These are phyloP conservation scores for Thraustotheca clavata DNA, from an alignment of 352 stramenopile genomes.

Conservation along the genomic window DNA sequence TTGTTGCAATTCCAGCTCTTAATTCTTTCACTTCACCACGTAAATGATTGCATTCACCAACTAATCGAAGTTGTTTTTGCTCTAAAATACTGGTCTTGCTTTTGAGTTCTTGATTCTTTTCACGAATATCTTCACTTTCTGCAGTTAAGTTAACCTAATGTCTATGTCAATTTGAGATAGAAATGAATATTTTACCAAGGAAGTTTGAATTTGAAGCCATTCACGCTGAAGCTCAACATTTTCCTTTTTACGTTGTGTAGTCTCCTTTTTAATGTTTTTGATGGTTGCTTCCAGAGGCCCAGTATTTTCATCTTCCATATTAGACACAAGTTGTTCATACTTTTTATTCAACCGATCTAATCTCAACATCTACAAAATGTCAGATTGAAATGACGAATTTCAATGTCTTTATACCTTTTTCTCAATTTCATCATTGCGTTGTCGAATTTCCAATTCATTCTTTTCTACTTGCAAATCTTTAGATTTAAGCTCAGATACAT, in stretches of 20 bases:
- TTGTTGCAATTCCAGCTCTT: constrained; percentile 43
- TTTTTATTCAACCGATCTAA: constrained; percentile 92
- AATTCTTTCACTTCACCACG: constrained; percentile 81
- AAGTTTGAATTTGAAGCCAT: constrained; percentile 88
- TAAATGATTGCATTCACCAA: constrained; percentile 73
- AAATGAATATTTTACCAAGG: constrained; percentile 44
- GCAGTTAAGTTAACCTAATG: constrained; percentile 58
- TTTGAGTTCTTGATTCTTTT: constrained; percentile 86
- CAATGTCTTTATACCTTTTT: constrained; percentile 69
- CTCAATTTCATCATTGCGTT: constrained; percentile 93
- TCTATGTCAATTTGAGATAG: background rate
- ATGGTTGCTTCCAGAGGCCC: constrained; percentile 91
- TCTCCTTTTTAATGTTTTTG: constrained; percentile 88
- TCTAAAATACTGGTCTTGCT: constrained; percentile 84
- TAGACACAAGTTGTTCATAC: constrained; percentile 87
- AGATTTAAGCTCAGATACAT: constrained; percentile 74
- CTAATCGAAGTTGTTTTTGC: constrained; percentile 85
- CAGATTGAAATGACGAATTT: background rate
- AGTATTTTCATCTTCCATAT: constrained; percentile 86
- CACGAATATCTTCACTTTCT: constrained; percentile 81
- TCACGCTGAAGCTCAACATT: constrained; percentile 80
- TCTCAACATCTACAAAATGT: constrained; percentile 51
- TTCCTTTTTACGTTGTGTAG: constrained; percentile 45
- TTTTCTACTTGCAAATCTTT: constrained; percentile 87
- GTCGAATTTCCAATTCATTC: constrained; percentile 89